phyloP scores from a whole-genome alignment of 768 basidiomycete genomes.

The Tephrocybe sp. region DNA sequence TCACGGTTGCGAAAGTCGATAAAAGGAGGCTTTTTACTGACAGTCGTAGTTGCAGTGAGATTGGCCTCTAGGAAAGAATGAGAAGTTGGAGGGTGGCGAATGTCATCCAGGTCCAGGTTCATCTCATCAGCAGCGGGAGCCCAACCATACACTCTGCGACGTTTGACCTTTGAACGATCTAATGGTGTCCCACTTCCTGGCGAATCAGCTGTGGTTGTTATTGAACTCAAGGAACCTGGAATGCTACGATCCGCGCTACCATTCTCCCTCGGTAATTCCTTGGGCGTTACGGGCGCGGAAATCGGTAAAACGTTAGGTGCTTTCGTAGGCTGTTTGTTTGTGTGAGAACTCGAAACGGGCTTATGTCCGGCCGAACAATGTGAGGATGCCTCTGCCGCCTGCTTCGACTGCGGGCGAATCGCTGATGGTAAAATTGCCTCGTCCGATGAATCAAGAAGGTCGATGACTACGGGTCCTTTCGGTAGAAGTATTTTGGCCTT shows the following conservation, averaged over 20 bases:
- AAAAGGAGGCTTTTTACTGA: not conserved
- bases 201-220: not conserved
- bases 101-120: not conserved
- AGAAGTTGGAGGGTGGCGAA: not conserved
- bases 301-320: not conserved
- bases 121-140: not conserved
- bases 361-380: not conserved
- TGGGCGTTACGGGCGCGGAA: not conserved
- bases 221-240: too few species aligned
- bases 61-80: not conserved
- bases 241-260: too few species aligned
- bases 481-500: not conserved
- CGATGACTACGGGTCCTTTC: not conserved
- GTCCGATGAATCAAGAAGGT: conserved; percentile 3
- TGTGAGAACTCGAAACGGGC: not conserved
- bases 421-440: not conserved
- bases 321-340: not conserved
- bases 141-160: too few species aligned
- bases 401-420: not conserved
- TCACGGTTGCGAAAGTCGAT: not conserved
- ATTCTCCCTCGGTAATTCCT: too few species aligned
- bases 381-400: not conserved
- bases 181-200: too few species aligned
- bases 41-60: not conserved
- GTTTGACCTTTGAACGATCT: not conserved